Conservation (phyloP, 805 yeast genomes). For the Cyberlindnera suaveolens region DNA sequence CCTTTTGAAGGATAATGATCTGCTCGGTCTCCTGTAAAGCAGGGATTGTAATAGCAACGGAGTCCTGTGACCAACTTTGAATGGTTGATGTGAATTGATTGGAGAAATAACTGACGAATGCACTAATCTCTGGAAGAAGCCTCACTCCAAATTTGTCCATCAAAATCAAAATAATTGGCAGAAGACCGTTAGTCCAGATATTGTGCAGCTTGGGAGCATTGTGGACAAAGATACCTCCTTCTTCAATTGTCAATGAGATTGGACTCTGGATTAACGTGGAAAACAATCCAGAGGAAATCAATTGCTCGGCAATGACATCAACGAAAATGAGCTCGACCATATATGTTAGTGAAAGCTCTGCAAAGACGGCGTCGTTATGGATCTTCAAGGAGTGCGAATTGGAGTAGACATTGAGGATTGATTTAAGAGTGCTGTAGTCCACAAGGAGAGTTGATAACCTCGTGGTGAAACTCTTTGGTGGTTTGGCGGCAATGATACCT, state of each 20-base stretch:
- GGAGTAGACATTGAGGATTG: constrained; percentile 60
- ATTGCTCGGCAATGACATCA: constrained; percentile 57
- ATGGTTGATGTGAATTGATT: constrained; percentile 61
- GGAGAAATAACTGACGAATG: constrained; percentile 56
- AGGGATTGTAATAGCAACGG: constrained; percentile 41
- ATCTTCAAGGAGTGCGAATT: constrained; percentile 56
- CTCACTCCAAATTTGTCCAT: constrained; percentile 58
- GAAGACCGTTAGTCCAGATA: constrained; percentile 82
- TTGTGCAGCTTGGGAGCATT: constrained; percentile 54
- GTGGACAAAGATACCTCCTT: constrained; percentile 53
- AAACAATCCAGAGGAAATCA: constrained; percentile 60
- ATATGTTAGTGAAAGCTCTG: constrained; percentile 63
- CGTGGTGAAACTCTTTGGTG: constrained; percentile 40
- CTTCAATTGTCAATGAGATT: constrained; percentile 57
- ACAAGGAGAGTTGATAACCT: constrained; percentile 47
- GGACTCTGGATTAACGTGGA: constrained; percentile 69
- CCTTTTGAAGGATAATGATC: constrained; percentile 55
- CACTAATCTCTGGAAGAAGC: constrained; percentile 56
- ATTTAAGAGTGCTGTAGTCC: constrained; percentile 54
- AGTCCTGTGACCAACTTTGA: constrained; percentile 60
- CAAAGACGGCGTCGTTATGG: constrained; percentile 60
- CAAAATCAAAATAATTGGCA: constrained; percentile 58
- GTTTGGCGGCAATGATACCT: constrained; percentile 43
- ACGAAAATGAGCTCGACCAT: constrained; percentile 62
- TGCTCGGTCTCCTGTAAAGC: constrained; percentile 62